Percentiles rank a stretch among this genome's conserved stretches.
phyloP scores from a whole-genome alignment of 371 early-diverging fungal species.

The Caulochytrium protostelioides region DNA sequence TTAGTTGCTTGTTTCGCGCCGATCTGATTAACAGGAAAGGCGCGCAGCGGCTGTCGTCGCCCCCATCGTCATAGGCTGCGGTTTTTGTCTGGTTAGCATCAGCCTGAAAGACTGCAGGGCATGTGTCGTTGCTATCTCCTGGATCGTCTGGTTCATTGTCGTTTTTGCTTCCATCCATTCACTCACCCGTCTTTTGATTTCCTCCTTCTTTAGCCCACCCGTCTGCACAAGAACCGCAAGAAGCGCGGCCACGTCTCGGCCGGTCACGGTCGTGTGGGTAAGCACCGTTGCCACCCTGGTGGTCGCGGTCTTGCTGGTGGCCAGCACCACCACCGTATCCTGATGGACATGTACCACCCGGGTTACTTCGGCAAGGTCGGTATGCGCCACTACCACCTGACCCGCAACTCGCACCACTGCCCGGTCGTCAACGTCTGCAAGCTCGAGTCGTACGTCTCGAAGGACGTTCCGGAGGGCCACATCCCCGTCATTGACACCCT shows the following conservation, averaged over 20 bases:
- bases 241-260: conserved; percentile 29
- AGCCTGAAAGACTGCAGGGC: too few relatives aligned
- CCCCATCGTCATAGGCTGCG: too few relatives aligned
- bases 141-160: too few relatives aligned
- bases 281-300: conserved; percentile 99
- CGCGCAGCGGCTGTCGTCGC: too few relatives aligned
- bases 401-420: conserved; percentile 71
- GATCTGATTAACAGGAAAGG: too few relatives aligned
- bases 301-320: conserved; percentile 99
- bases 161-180: too few relatives aligned
- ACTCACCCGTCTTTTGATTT: too few relatives aligned
- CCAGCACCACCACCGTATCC: conserved; percentile 98
- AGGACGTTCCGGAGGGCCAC: conserved; percentile 61
- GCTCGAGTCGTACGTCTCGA: conserved; percentile 83
- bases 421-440: conserved; percentile 83
- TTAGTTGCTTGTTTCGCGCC: too few relatives aligned
- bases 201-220: conserved; percentile 22
- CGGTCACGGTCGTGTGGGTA: conserved; percentile 41
- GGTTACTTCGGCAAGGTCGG: conserved; percentile 99
- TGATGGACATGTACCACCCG: conserved; percentile 99
- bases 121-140: too few relatives aligned
- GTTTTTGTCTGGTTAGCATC: too few relatives aligned
- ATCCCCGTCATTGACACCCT: conserved; percentile 87
- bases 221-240: conserved; percentile 23
- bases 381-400: conserved; percentile 97